Evolutionary conservation across 352 stramenopile genomes (phyloP), one percentile per base, ranked within the genome.

Genomic region (Globisporangium middletonii): DNA sequence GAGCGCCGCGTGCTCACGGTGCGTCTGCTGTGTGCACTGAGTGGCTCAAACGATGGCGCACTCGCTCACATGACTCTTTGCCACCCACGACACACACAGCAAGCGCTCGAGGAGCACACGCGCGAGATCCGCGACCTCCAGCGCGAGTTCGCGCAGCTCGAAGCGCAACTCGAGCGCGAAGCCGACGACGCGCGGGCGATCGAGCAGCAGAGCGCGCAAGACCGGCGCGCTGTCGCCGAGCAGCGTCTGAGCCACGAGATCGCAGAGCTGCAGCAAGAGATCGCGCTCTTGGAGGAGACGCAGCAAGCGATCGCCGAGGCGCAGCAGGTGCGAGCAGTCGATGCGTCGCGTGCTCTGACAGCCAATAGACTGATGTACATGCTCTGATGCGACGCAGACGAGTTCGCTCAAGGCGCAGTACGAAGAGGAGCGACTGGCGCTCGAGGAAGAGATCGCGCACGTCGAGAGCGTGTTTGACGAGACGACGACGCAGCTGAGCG

Each of bases 331-430:
- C n/a, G 65, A 62, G 5, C 12, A 7, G 8, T 27, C 23, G 12
- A 28, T 60, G n/a, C 1, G 18, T 50, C 48, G 12, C 26, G 51
- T 18, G 30, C 3, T 43, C 12, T 12, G 4, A 37, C 15, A 59
- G 44, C 50, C 8, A 33, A 19, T 6, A 41, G 44, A 18, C 23
- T 50, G 12, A 37, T 48, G 19, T 50, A 35, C 12, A 44, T 28
- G 50, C 62, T 26, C 38, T 59, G 8, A 49, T 71, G 13, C 27
- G 46, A 54, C 18, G 8, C 52, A 86, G 68, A 71, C 63, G 59
- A 73, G 70, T 59, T 88, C 80, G 15, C 57, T 86, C 44, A 90
- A 86, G 60, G 53, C 58, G 38, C 80, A 90, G 52, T 90, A 88
- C 48, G 74, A 85, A 33, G 69, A 83, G 43, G 80, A 90, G 38